These are phyloP conservation scores for Serendipita sp. DNA, from an alignment of 768 basidiomycete genomes.

Conservation along the genomic window DNA sequence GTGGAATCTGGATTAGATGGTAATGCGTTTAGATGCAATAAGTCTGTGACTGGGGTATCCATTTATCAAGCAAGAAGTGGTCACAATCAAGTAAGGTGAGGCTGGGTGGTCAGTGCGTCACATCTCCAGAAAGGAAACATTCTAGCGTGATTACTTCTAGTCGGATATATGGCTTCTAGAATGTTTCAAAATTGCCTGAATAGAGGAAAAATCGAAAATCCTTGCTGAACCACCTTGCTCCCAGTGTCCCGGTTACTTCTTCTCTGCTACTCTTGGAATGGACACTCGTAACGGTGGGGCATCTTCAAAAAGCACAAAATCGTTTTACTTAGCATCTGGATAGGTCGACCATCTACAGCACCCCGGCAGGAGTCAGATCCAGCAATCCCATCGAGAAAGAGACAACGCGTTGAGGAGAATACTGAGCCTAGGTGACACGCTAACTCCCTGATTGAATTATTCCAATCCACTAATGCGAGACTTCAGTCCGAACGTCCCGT, in stretches of 20 bases:
- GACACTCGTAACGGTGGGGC: not conserved
- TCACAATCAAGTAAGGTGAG: not conserved
- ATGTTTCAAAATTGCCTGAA: too few species aligned
- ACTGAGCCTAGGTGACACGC: not conserved
- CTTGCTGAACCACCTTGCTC: too few species aligned
- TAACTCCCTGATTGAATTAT: not conserved
- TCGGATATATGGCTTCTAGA: too few species aligned
- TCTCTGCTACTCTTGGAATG: not conserved
- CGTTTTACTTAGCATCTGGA: not conserved
- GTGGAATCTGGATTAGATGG: not conserved
- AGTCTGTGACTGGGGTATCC: not conserved
- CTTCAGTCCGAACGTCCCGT: conserved; percentile 15
- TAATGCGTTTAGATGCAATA: not conserved
- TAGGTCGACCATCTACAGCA: not conserved
- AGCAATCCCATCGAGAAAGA: conserved; percentile 1
- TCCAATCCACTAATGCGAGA: not conserved
- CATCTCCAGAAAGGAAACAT: not conserved
- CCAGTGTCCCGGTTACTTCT: not conserved
- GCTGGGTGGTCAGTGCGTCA: not conserved
- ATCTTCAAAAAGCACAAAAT: not conserved
- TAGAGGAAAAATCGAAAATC: too few species aligned
- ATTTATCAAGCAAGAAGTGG: not conserved
- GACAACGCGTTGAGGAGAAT: not conserved
- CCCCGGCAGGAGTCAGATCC: not conserved
- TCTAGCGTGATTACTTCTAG: too few species aligned